These are phyloP conservation scores for Dictyostelium capitatum DNA, from an alignment of 78 protist genomes.

Conservation along the genomic window DNA sequence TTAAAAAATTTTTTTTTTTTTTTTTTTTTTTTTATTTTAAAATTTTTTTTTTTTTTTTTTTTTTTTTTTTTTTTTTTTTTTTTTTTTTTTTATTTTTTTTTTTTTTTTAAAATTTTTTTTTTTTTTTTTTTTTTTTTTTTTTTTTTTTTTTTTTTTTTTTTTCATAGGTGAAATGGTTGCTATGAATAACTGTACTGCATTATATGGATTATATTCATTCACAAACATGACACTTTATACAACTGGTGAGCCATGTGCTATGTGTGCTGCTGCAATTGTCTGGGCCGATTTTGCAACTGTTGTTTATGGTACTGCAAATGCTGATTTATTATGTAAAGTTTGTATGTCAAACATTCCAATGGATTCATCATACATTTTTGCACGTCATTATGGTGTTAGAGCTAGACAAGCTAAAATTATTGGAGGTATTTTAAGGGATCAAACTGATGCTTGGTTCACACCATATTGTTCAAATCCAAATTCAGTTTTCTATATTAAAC, in stretches of 20 bases:
- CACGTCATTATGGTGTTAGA: conserved; percentile 36
- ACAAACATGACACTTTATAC: conserved; percentile 35
- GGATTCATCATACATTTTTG: conserved; percentile 36
- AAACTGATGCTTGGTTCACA: conserved; percentile 31
- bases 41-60: too few relatives aligned
- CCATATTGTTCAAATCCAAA: conserved; percentile 24
- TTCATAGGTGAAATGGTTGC: conserved; percentile 65
- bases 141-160: too few relatives aligned
- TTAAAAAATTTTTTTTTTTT: too few relatives aligned
- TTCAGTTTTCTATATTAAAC: conserved; percentile 25
- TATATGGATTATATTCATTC: background rate
- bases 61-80: too few relatives aligned
- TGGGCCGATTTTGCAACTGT: conserved; percentile 52
- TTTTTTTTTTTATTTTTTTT: too few relatives aligned
- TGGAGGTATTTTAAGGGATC: conserved; percentile 26
- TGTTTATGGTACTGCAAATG: conserved; percentile 42
- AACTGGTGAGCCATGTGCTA: conserved; percentile 67
- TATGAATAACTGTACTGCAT: conserved; percentile 41
- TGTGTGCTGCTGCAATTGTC: conserved; percentile 27
- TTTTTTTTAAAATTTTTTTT: too few relatives aligned
- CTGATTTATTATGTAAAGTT: conserved; percentile 1
- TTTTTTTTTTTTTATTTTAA: too few relatives aligned
- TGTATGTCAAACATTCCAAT: conserved; percentile 60
- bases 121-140: too few relatives aligned
- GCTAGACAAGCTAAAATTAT: conserved; percentile 1